Conservation (phyloP, 768 basidiomycete genomes). For the Xanthoconium stramineum region DNA sequence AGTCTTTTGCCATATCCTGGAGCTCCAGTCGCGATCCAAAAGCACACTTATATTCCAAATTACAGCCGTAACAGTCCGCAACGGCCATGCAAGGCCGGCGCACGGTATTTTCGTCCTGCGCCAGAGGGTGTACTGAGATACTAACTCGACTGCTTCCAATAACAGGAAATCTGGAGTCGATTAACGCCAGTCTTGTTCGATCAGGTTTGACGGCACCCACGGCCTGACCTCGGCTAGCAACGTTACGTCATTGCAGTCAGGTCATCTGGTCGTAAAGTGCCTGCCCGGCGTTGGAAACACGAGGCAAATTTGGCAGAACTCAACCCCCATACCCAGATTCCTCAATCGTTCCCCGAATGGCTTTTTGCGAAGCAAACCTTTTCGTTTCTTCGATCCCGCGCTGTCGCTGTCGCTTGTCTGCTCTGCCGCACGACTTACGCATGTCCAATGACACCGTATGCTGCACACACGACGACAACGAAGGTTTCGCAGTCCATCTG, state of each 20-base stretch:
- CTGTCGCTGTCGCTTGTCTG: constrained; percentile 7
- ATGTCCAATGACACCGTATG: constrained; percentile 22
- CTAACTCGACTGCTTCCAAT: constrained; percentile 7
- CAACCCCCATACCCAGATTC: not conserved
- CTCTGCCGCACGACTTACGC: constrained; percentile 17
- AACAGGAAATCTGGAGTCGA: not conserved
- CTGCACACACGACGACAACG: constrained; percentile 5
- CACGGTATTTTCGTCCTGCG: not conserved
- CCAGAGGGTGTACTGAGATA: not conserved
- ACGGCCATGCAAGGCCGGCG: not conserved
- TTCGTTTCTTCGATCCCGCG: not conserved
- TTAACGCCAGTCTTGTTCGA: not conserved
- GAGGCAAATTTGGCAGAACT: constrained; percentile 11
- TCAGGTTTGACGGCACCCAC: constrained; percentile 2
- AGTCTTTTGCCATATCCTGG: not conserved
- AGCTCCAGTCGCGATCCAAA: not conserved
- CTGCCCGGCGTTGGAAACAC: constrained; percentile 12
- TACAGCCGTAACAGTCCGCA: not conserved
- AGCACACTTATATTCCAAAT: not conserved
- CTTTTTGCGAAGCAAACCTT: not conserved
- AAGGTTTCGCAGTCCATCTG: constrained; percentile 4
- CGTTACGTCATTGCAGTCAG: not conserved
- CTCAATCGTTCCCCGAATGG: not conserved
- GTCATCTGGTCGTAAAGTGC: constrained; percentile 3
- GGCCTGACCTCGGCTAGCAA: not conserved